phyloP scores from a whole-genome alignment of 208 protist genomes.

The Phytomonas francai region DNA sequence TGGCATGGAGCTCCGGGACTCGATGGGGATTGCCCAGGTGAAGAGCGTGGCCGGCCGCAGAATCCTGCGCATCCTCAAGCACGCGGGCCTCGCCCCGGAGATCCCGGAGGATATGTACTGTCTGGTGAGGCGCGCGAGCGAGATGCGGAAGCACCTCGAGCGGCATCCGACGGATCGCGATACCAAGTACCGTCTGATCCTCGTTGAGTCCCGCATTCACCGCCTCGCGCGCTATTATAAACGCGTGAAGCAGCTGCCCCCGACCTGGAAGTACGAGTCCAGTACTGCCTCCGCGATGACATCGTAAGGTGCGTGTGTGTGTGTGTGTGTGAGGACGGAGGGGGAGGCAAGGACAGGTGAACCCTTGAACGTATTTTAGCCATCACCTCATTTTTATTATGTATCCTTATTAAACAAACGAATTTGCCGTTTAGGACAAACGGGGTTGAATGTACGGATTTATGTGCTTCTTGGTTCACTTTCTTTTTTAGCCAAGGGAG shows the following conservation, averaged over 20 bases:
- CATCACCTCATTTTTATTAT: no score
- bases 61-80: constrained; percentile 99
- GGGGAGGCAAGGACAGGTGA: no score
- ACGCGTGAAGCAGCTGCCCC: constrained; percentile 84
- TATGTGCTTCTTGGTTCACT: no score
- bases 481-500: no score
- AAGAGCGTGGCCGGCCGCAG: constrained; percentile 98
- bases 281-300: constrained; percentile 51
- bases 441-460: no score
- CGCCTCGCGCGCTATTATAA: constrained; percentile 99
- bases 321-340: no score
- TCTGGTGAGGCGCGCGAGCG: constrained; percentile 99
- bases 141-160: constrained; percentile 99
- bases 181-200: constrained; percentile 99
- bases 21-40: constrained; percentile 98
- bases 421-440: no score
- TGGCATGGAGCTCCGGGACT: constrained; percentile 99
- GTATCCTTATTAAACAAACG: no score
- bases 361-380: no score
- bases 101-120: constrained; percentile 99
- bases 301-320: constrained; percentile 32
- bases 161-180: constrained; percentile 97
- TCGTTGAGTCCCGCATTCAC: constrained; percentile 99
- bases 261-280: constrained; percentile 88
- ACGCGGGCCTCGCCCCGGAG: constrained; percentile 98